These are phyloP conservation scores for Kodamaea arcana DNA, from an alignment of 1,139 yeast genomes.

Conservation along the genomic window DNA sequence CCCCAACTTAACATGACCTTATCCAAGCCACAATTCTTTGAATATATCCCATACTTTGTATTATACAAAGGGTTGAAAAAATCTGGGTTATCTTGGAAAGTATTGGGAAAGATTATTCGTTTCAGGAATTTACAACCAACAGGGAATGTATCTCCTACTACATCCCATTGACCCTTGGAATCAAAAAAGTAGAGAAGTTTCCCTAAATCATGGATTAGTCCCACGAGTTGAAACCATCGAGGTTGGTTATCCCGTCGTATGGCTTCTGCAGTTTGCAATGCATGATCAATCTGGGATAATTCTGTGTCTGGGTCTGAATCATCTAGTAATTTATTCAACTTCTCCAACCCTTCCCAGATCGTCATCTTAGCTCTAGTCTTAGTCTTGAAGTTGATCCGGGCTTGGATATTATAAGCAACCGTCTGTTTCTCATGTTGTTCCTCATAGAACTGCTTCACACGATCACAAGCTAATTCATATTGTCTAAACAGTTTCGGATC, in stretches of 20 bases:
- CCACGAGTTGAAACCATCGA: conserved; percentile 73
- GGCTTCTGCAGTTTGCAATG: conserved; percentile 74
- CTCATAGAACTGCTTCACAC: conserved; percentile 62
- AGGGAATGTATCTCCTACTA: conserved; percentile 78
- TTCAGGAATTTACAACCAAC: conserved; percentile 66
- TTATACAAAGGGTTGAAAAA: conserved; percentile 59
- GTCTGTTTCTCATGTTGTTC: conserved; percentile 72
- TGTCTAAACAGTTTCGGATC: conserved; percentile 50
- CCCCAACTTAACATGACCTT: conserved; percentile 78
- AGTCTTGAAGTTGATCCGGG: conserved; percentile 66
- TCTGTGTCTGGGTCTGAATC: conserved; percentile 78
- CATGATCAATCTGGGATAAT: conserved; percentile 70
- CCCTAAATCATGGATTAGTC: conserved; percentile 68
- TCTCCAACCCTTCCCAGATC: conserved; percentile 67
- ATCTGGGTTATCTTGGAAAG: conserved; percentile 60
- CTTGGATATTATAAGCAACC: conserved; percentile 68
- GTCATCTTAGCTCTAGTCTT: conserved; percentile 63
- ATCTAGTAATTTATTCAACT: conserved; percentile 58
- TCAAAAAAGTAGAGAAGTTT: conserved; percentile 66
- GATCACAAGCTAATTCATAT: conserved; percentile 65
- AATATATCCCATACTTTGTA: conserved; percentile 64
- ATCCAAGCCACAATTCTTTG: conserved; percentile 62
- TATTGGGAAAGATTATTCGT: conserved; percentile 58
- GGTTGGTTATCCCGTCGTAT: conserved; percentile 65
- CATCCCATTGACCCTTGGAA: conserved; percentile 77